Base-by-base conservation (phyloP, 1,284 basidiomycete species). In the Ceratobasidium sp. region DNA sequence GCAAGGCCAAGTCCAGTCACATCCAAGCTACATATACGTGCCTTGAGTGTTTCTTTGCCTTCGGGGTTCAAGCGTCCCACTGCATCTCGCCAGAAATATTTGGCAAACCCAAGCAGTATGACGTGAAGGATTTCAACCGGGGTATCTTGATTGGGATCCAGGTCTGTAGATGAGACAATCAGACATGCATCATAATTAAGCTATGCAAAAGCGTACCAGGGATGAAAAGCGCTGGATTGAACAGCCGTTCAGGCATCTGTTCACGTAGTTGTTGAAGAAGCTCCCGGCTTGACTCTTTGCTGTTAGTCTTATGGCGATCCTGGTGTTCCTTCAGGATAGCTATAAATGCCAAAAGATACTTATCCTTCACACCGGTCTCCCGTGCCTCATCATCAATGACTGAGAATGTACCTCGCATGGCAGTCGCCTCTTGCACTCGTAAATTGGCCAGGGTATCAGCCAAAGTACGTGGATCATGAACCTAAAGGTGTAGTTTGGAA, bases 121-220 rank as follows among this genome's bases (percentile, higher is more conserved):
- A 85, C 84, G 81, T 86, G 86, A 1, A 87, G 81, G 6, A 86
- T 83, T 78, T 87, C 84, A 1, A 86, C 84, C 0, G 85, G 85
- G 1, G 85, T 85, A 75, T 87, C 85, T 20, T 63, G 40, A 70
- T 85, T 82, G 0, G 83, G 82, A 79, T 86, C 83, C 20, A 86
- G 77, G 26, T 79, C 85, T 86, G n/a, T 5, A 7, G 6, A 2
- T 18, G 7, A 3, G 12, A 10, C 20, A 23, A n/a, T 9, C 23
- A 23, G 26, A 26, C 20, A 44, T 53, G n/a, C 9, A 15, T 18
- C 18, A 12, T 23, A 18, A 26, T 4, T 26, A 33, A 61, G 40
- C 26, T 4, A 56, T 18, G 6, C 10, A 1, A n/a, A 33, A n/a
- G n/a, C 56, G 49, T 51, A 82, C 82, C 81, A 55, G 69, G 53